Evolutionary conservation across 2,329 filamentous ascomycete species (phyloP).

Genomic region (Paraconiothyrium sp.): DNA sequence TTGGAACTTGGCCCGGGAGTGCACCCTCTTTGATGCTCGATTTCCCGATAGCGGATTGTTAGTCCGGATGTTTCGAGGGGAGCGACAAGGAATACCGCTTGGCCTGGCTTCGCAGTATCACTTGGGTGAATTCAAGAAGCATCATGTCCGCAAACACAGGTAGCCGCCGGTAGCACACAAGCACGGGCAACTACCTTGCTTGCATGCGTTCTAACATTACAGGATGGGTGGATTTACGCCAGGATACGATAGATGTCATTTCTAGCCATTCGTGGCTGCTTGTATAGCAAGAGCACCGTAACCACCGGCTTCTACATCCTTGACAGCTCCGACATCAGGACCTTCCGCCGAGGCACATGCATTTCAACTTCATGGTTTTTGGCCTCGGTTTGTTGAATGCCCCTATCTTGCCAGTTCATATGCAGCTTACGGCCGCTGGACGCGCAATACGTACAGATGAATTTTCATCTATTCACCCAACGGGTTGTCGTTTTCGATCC

Average conservation of each 20-base stretch:
- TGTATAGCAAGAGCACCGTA: background rate
- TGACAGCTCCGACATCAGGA: background rate
- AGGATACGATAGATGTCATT: too few relatives aligned
- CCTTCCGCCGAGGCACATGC: background rate
- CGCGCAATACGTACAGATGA: slow-evolving; percentile 1
- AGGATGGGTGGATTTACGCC: too few relatives aligned
- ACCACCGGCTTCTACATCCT: background rate
- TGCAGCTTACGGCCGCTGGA: background rate
- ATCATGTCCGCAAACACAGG: slow-evolving; percentile 14
- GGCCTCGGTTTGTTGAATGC: background rate
- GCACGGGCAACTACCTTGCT: background rate
- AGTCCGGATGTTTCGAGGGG: slow-evolving; percentile 28
- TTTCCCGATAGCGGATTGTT: slow-evolving; percentile 7
- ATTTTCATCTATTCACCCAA: background rate
- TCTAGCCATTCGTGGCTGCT: background rate
- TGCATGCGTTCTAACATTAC: too few relatives aligned
- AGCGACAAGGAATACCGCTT: slow-evolving; percentile 31
- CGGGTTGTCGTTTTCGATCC: slow-evolving; percentile 9
- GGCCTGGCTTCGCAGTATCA: slow-evolving; percentile 40
- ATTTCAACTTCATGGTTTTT: background rate
- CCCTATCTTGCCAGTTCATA: background rate
- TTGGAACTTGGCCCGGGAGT: slow-evolving; percentile 36
- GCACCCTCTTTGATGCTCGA: slow-evolving; percentile 28
- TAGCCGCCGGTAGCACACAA: slow-evolving; percentile 5
- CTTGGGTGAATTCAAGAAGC: slow-evolving; percentile 18